A percentile compares a stretch with the other conserved stretches of the same genome.
Evolutionary conservation across 176 grass and related monocot genomes (phyloP).

Genomic region (Rhipidocladum racemiflorum): DNA sequence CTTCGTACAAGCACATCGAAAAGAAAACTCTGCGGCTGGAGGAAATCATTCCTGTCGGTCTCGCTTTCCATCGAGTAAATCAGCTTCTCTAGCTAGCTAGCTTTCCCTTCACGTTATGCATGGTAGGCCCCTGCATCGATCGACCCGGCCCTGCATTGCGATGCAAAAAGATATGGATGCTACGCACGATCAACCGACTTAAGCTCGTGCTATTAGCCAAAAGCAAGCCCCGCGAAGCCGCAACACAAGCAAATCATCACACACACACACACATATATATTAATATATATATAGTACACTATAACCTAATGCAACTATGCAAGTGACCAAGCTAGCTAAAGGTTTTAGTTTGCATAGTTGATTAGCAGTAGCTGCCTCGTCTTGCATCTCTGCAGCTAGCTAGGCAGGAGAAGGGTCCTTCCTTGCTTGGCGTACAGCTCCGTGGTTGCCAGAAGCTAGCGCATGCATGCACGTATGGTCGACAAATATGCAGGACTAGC

Average conservation of each 20-base stretch:
- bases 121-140: conserved; percentile 24
- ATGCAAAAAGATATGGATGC: neutral
- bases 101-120: conserved; percentile 14
- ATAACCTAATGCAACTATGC: neutral
- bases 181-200: conserved; percentile 19
- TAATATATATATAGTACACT: neutral
- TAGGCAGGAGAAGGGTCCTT: neutral
- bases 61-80: conserved; percentile 28
- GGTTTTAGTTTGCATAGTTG: too few species aligned
- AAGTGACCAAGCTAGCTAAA: neutral
- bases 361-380: too few species aligned
- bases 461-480: conserved; percentile 1
- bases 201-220: neutral
- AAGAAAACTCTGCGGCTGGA: conserved; percentile 31
- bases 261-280: too few species aligned
- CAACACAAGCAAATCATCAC: neutral
- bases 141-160: neutral
- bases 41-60: conserved; percentile 63
- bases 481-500: neutral
- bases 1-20: conserved; percentile 22
- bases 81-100: conserved; percentile 5
- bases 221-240: neutral
- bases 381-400: neutral
- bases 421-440: neutral
- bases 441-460: neutral